These are phyloP conservation scores for Trichoderma gamsii DNA, from an alignment of 495 filamentous ascomycete species.

Conservation along the genomic window DNA sequence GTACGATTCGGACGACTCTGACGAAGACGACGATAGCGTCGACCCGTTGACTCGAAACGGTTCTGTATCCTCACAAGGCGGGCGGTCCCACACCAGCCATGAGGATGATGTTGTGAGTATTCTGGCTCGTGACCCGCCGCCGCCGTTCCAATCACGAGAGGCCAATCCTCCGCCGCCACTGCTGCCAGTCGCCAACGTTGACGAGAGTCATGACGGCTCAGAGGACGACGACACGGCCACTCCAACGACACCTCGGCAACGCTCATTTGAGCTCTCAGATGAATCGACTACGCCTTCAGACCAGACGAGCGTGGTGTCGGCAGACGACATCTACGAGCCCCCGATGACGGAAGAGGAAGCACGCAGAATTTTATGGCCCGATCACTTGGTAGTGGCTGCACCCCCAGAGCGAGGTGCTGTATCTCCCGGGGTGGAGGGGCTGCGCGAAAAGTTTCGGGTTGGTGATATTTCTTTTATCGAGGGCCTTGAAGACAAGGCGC, in stretches of 20 bases:
- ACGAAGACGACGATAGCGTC: background rate
- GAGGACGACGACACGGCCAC: constrained; percentile 4
- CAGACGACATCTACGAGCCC: constrained; percentile 4
- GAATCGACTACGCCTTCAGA: background rate
- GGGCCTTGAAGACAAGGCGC: constrained; percentile 18
- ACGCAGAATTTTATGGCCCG: constrained; percentile 20
- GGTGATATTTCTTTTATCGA: constrained; percentile 11
- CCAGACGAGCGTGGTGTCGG: background rate
- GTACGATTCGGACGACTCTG: background rate
- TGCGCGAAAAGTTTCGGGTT: constrained; percentile 16
- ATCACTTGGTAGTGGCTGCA: background rate
- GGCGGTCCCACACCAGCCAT: background rate
- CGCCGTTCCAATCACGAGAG: background rate
- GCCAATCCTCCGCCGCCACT: background rate
- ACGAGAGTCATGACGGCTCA: background rate
- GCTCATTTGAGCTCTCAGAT: background rate
- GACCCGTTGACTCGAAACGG: constrained; percentile 5
- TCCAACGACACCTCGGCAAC: constrained; percentile 5
- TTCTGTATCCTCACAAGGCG: constrained; percentile 1
- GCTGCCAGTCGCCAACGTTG: background rate
- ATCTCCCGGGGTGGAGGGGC: background rate
- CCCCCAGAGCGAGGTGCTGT: background rate
- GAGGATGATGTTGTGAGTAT: background rate
- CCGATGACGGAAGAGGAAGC: constrained; percentile 23
- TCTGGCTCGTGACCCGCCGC: background rate